These are phyloP conservation scores for Trypanosomatidae sp. DNA, from an alignment of 208 protist genomes.

Conservation along the genomic window DNA sequence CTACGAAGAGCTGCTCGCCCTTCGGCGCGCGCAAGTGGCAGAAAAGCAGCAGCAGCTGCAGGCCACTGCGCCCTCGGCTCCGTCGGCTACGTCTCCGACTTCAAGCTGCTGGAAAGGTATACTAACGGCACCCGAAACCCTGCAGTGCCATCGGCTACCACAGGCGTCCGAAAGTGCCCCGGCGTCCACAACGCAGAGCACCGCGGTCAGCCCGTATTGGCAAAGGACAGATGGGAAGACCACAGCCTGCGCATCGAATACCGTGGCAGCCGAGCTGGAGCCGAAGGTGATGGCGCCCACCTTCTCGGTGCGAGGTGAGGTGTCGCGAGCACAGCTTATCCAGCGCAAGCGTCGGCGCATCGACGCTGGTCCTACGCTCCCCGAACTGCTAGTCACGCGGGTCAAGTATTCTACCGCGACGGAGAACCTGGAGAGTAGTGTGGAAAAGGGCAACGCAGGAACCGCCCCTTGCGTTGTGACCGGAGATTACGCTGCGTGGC, in stretches of 20 bases:
- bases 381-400: constrained; percentile 62
- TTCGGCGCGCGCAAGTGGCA: constrained; percentile 73
- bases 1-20: constrained; percentile 76
- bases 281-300: constrained; percentile 93
- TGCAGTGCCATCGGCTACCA: not conserved
- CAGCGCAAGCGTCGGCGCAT: constrained; percentile 73
- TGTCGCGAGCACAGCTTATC: constrained; percentile 83
- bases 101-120: not conserved
- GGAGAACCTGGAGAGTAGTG: constrained; percentile 1
- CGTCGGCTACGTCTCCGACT: not conserved
- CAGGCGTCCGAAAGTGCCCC: not conserved
- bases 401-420: constrained; percentile 36
- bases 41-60: constrained; percentile 25
- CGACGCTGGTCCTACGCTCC: constrained; percentile 49
- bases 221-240: not conserved
- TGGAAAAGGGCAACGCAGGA: not conserved
- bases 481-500: constrained; percentile 58
- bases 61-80: not conserved
- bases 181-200: too few relatives aligned
- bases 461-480: not conserved
- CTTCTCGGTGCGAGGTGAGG: constrained; percentile 65
- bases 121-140: not conserved
- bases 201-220: not conserved
- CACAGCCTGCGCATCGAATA: not conserved
- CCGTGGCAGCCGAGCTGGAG: constrained; percentile 24